A percentile compares a stretch with the other conserved stretches of the same genome.
These are phyloP conservation scores for Neurospora pannonica DNA, from an alignment of 495 filamentous ascomycete species.

Conservation along the genomic window DNA sequence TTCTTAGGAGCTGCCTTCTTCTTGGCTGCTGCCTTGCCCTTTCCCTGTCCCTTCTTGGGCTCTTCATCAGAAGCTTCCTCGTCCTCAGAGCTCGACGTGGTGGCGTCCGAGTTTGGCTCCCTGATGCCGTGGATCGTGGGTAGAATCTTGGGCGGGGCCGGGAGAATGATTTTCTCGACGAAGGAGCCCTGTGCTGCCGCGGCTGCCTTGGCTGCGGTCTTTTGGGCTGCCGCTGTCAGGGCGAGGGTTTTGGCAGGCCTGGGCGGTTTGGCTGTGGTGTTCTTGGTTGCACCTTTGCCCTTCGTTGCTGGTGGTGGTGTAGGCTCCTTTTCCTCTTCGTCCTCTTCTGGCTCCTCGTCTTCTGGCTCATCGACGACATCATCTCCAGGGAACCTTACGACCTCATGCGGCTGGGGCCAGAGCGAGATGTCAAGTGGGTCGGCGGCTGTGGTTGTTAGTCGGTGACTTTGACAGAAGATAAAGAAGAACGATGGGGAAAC, in stretches of 20 bases:
- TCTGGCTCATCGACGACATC: neutral
- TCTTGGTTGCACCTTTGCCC: neutral
- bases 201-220: neutral
- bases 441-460: neutral
- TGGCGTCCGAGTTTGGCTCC: neutral
- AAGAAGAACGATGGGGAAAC: neutral
- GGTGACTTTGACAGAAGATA: neutral
- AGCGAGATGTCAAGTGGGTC: neutral
- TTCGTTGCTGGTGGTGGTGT: neutral
- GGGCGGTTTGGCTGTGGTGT: neutral
- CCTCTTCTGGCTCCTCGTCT: neutral
- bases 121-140: neutral
- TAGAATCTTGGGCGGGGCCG: neutral
- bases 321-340: neutral
- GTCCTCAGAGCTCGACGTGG: neutral
- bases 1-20: neutral
- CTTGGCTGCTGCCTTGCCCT: neutral
- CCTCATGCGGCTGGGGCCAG: neutral
- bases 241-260: neutral
- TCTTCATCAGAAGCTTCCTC: neutral
- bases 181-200: neutral
- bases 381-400: neutral
- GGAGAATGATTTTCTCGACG: neutral
- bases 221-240: neutral
- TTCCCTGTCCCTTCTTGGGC: neutral